These are phyloP conservation scores for Cryptosporidium canis DNA, from an alignment of 169 alveolate genomes.

Conservation along the genomic window DNA sequence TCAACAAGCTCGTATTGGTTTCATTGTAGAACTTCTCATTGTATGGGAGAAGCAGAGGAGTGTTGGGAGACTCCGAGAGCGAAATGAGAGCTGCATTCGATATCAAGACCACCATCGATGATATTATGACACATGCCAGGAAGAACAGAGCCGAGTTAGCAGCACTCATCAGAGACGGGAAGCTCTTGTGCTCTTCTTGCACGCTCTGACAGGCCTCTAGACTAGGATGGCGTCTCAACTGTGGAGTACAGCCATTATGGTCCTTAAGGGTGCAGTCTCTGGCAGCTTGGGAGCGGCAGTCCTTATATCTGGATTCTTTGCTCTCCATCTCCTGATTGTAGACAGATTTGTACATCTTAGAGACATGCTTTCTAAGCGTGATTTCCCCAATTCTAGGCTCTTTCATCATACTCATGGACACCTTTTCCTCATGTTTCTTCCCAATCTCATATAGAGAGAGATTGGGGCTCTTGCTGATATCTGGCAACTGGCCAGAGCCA, in stretches of 20 bases:
- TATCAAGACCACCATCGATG: constrained; percentile 38
- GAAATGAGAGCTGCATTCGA: constrained; percentile 62
- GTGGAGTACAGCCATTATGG: too few relatives aligned
- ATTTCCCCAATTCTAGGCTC: not conserved
- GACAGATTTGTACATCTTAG: not conserved
- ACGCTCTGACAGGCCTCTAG: not conserved
- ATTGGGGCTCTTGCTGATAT: not conserved
- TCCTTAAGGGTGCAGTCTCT: too few relatives aligned
- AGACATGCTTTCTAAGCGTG: not conserved
- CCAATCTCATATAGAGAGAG: not conserved
- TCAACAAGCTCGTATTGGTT: not conserved
- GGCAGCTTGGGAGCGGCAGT: not conserved
- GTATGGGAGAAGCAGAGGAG: constrained; percentile 34
- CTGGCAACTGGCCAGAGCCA: not conserved
- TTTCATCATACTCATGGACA: not conserved
- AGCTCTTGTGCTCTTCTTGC: not conserved
- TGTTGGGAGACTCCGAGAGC: constrained; percentile 18
- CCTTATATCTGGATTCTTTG: not conserved
- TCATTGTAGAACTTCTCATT: not conserved
- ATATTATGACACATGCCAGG: constrained; percentile 25
- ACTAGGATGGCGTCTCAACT: not conserved
- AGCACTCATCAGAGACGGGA: constrained; percentile 46
- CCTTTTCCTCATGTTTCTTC: not conserved
- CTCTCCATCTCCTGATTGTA: not conserved
- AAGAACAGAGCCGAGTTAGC: constrained; percentile 28